phyloP scores from a whole-genome alignment of 345 rosid genomes.

The Rhodamnia rubescens region DNA sequence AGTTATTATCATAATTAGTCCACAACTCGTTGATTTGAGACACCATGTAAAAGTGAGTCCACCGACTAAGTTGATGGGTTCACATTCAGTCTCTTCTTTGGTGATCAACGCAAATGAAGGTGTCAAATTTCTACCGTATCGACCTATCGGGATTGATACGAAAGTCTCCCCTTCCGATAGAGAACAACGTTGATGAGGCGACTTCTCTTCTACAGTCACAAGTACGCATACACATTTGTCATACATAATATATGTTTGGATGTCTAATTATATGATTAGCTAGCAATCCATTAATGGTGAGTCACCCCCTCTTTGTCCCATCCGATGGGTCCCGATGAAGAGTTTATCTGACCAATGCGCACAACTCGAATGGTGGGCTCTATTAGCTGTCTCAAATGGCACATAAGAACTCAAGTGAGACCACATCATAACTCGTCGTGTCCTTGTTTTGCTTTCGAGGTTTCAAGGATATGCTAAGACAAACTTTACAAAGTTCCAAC shows the following conservation, averaged over 20 bases:
- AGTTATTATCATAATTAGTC: neutral
- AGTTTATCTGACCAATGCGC: neutral
- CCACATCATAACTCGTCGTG: neutral
- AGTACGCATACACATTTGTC: neutral
- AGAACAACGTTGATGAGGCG: neutral
- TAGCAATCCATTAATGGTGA: neutral
- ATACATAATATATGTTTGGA: neutral
- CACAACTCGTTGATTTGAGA: neutral
- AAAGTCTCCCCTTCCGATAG: neutral
- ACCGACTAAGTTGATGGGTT: neutral
- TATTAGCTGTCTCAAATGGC: neutral
- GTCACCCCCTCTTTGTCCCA: neutral
- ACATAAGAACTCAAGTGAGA: neutral
- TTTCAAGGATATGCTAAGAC: neutral
- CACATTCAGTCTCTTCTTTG: accelerated
- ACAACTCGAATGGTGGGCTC: neutral
- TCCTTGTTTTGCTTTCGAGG: neutral
- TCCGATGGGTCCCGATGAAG: neutral
- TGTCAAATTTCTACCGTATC: no score
- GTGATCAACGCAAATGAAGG: neutral
- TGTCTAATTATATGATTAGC: neutral
- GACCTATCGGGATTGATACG: neutral
- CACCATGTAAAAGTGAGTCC: neutral
- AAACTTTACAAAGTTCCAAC: neutral
- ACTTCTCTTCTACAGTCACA: neutral